Evolutionary conservation across 1,284 basidiomycete genomes (phyloP).

Genomic region (Moniliella sp.): DNA sequence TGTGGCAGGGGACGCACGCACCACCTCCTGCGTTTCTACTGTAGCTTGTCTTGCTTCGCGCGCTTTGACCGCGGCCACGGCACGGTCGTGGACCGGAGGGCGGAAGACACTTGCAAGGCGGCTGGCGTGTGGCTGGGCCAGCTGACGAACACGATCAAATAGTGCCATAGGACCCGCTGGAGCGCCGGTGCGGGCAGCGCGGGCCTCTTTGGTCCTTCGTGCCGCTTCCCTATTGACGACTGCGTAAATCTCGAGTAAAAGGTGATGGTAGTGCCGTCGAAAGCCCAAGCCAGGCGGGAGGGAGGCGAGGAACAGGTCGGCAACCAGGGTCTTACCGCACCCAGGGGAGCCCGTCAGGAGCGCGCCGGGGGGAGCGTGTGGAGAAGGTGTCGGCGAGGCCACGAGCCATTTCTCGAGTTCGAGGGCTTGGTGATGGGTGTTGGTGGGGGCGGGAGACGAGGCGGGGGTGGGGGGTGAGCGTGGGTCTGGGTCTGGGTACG

Average conservation of each 20-base stretch:
- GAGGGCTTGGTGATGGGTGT: constrained; percentile 4
- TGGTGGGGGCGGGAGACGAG: constrained; percentile 5
- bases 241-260: constrained; percentile 49
- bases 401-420: constrained; percentile 5
- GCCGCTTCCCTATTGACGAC: constrained; percentile 44
- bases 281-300: constrained; percentile 44
- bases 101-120: background rate
- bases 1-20: constrained; percentile 15
- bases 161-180: constrained; percentile 1
- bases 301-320: constrained; percentile 48
- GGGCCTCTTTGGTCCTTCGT: constrained; percentile 31
- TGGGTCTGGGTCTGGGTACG: too few species aligned
- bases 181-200: constrained; percentile 10
- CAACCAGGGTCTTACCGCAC: constrained; percentile 46
- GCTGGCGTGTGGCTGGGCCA: background rate
- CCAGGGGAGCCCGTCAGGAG: constrained; percentile 41
- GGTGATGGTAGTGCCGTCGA: constrained; percentile 48
- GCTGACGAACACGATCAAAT: background rate
- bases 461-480: constrained; percentile 6
- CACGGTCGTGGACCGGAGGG: constrained; percentile 8
- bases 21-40: constrained; percentile 8
- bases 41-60: constrained; percentile 26
- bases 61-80: constrained; percentile 34
- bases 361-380: constrained; percentile 43
- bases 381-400: constrained; percentile 18